Conservation (phyloP, 2,329 filamentous ascomycete genomes). For the Aureobasidium lini region DNA sequence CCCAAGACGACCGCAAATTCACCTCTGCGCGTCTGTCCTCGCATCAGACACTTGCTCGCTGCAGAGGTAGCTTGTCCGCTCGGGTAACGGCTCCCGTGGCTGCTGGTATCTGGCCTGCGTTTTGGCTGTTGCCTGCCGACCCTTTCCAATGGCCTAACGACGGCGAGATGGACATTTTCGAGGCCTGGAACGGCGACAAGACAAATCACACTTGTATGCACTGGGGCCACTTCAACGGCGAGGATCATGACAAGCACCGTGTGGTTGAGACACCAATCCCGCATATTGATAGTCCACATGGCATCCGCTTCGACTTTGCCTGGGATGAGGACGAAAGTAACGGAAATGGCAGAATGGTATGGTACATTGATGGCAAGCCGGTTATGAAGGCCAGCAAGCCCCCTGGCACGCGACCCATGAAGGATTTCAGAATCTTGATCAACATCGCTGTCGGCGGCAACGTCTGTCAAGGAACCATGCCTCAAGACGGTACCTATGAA, state of each 20-base stretch:
- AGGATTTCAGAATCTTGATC: conserved; percentile 50
- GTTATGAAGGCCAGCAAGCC: conserved; percentile 53
- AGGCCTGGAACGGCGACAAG: conserved; percentile 53
- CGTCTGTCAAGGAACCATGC: conserved; percentile 47
- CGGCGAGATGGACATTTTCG: conserved; percentile 54
- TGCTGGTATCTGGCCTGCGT: conserved; percentile 53
- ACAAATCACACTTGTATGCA: conserved; percentile 52
- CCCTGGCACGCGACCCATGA: conserved; percentile 45
- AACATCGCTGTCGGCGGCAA: conserved; percentile 58
- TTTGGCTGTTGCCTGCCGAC: conserved; percentile 53
- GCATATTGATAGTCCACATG: conserved; percentile 37
- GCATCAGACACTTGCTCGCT: conserved; percentile 43
- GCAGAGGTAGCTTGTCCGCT: conserved; percentile 47
- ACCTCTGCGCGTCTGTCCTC: conserved; percentile 51
- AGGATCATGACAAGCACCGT: conserved; percentile 51
- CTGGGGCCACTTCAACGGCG: conserved; percentile 49
- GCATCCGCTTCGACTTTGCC: conserved; percentile 49
- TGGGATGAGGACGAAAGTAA: conserved; percentile 45
- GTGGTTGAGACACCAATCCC: conserved; percentile 45
- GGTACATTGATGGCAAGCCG: conserved; percentile 51
- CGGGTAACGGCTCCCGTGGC: conserved; percentile 48
- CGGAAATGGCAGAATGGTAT: conserved; percentile 42
- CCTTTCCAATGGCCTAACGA: conserved; percentile 53
- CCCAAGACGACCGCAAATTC: conserved; percentile 37
- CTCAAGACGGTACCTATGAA: conserved; percentile 49